Evolutionary conservation across 2,329 filamentous ascomycete genomes (phyloP), one percentile per base, ranked within the genome.

Genomic region (Calonectria montana): DNA sequence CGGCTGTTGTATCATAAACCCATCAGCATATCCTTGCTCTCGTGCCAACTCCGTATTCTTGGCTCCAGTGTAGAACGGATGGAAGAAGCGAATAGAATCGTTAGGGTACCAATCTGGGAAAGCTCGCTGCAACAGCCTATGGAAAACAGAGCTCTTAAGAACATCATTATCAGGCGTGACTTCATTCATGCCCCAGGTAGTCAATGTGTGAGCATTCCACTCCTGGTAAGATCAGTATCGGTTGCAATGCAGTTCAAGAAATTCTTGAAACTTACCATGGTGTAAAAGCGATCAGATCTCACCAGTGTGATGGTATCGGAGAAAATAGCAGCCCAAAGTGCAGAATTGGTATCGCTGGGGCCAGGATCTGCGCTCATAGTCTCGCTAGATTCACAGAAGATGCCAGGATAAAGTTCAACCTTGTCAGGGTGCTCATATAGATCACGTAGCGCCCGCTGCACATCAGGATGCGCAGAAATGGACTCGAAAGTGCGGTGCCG

Each of bases 281-380:
- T 92, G 81, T 92, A 92, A 82, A 92, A 92, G 18, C 91, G 85
- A 75, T 93, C 91, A 10, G 92, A 92, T 21, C 93, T 88, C 5
- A 94, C 92, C 15, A 94, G 86, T 41, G 90, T 89, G 1, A 94
- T 92, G 1, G 93, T 92, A 75, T 94, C 93, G 0, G 92, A 93
- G 4, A 94, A 83, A 15, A 94, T 90, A 2, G 92, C 93, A 12
- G 92, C 88, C 2, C 91, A 93, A 63, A 93, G 89, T 0, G 74
- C 74, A n/a, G 68, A 73, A 6, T 63, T 50, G 13, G 92, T 93
- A 79, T 92, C 93, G 0, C 89, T 90, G 0, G 92, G 92, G 48
- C 92, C 93, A 3, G 90, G 91, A 2, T 88, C 84, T 86, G 93
- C 90, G 0, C 91, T 90, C 73, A 88, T 82, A 81, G 94, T 94